Base-by-base conservation (phyloP, 495 filamentous ascomycete species). In the Neurospora terricola region DNA sequence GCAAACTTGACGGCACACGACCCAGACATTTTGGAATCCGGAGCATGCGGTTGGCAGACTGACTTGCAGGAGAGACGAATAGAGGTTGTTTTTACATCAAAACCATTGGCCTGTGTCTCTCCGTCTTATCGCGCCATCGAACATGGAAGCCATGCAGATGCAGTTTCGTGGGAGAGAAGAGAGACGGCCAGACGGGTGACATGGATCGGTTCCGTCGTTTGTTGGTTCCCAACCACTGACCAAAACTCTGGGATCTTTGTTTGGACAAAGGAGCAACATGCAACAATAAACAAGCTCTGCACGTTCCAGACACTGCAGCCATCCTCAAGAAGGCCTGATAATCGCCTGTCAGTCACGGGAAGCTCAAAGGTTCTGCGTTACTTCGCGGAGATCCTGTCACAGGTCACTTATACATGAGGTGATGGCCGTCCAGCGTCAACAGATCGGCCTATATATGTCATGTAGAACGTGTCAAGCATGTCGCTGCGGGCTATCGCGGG, bases 81-180 rank as follows among this genome's bases (percentile, higher is more conserved):
- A 45, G n/a, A 48, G n/a, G 45, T 10, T 48, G 21, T 54, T 54
- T 45, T 54, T 6, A 54, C 21, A 54, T 27, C 12, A 0, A 62
- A 34, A 11, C 72, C 42, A 76, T 76, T 76, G 75, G 75, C 38
- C 72, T 39, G 30, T 23, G 23, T 14, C 7, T 23, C 59, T 40
- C 69, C 70, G 43, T 70, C 73, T 77, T 77, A 75, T 77, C 76
- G 75, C 69, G 48, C 54, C 72, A 76, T 76, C 75, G 71, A 72
- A 74, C 73, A 76, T 59, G 40, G 16, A 59, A 70, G 38, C 38
- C 73, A 62, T 71, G 74, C 70, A 70, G 75, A 71, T 62, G 54
- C 11, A 59, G 59, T 73, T 69, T 73, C 72, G 74, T 77, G 73
- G 73, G 69, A 77, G 69, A 62, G 43, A 2, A 48, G 42, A 45